phyloP scores from a whole-genome alignment of 2,329 filamentous ascomycete genomes.

The Nothomitra cinnamomea region DNA sequence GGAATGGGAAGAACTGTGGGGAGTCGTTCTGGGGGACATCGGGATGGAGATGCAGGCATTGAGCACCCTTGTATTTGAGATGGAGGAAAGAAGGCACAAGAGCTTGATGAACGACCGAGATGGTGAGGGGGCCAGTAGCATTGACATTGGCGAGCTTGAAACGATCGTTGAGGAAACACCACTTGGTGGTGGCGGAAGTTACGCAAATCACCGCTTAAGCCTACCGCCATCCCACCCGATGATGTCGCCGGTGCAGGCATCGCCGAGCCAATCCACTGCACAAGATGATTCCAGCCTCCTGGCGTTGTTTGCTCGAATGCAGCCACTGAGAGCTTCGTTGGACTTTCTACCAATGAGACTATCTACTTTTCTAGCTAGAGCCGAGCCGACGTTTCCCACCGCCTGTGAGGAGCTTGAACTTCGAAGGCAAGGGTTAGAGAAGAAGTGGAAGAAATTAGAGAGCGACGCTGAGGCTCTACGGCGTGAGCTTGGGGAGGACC shows the following conservation, averaged over 20 bases:
- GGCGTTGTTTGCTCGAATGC: constrained; percentile 86
- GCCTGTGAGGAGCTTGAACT: constrained; percentile 79
- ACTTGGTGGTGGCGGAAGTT: constrained; percentile 32
- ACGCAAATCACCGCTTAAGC: constrained; percentile 49
- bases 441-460: constrained; percentile 75
- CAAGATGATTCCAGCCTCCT: constrained; percentile 80
- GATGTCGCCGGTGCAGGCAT: neutral
- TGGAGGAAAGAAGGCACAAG: constrained; percentile 88
- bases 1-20: constrained; percentile 98
- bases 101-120: constrained; percentile 53
- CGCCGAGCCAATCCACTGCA: neutral
- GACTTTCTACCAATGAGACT: constrained; percentile 94
- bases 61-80: constrained; percentile 75
- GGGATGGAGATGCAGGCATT: constrained; percentile 73
- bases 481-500: constrained; percentile 83
- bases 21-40: constrained; percentile 81
- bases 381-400: constrained; percentile 65
- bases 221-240: constrained; percentile 37
- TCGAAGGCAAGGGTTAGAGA: constrained; percentile 56
- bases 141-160: constrained; percentile 77
- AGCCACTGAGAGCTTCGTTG: constrained; percentile 77
- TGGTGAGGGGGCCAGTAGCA: constrained; percentile 29
- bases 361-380: constrained; percentile 67
- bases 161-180: constrained; percentile 86
- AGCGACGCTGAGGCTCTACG: constrained; percentile 77